These are phyloP conservation scores for Rhodotorula sp. DNA, from an alignment of 1,284 basidiomycete species.

Conservation along the genomic window DNA sequence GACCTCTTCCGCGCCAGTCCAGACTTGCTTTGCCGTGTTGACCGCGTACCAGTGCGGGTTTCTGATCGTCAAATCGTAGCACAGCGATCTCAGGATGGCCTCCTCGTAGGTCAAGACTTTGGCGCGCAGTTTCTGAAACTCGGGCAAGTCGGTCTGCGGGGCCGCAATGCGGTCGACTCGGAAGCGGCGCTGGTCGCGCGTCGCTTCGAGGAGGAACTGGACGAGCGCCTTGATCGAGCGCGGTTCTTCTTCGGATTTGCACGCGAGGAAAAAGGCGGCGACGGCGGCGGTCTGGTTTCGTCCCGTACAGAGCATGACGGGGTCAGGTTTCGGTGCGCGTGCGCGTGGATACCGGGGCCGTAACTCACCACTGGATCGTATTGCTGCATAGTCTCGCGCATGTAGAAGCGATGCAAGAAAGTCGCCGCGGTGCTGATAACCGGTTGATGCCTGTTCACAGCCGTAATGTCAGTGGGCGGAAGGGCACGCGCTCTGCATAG, in stretches of 20 bases:
- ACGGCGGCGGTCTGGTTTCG: constrained; percentile 24
- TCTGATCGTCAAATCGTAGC: constrained; percentile 44
- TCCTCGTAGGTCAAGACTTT: constrained; percentile 43
- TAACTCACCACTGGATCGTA: constrained; percentile 33
- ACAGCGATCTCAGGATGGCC: constrained; percentile 40
- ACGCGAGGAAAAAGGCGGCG: constrained; percentile 44
- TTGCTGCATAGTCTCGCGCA: constrained; percentile 40
- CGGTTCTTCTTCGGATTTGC: constrained; percentile 44
- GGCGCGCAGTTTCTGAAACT: constrained; percentile 23
- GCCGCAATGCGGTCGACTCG: not conserved
- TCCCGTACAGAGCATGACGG: not conserved
- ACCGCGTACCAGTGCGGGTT: constrained; percentile 40
- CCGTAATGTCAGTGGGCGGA: not conserved
- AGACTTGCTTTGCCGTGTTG: constrained; percentile 14
- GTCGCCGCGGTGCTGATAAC: constrained; percentile 41
- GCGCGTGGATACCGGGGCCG: not conserved
- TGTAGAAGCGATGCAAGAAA: constrained; percentile 46
- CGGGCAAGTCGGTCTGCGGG: not conserved
- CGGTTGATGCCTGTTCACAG: constrained; percentile 28
- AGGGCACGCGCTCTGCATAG: too few relatives aligned
- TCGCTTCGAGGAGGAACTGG: constrained; percentile 23
- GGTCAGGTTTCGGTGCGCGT: not conserved
- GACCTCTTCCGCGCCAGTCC: constrained; percentile 4
- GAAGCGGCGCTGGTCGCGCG: not conserved
- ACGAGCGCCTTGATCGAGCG: constrained; percentile 39